Percentiles rank a stretch among this genome's conserved stretches.
Conservation (phyloP, 2,329 filamentous ascomycete species). For the Aureobasidium vineae region DNA sequence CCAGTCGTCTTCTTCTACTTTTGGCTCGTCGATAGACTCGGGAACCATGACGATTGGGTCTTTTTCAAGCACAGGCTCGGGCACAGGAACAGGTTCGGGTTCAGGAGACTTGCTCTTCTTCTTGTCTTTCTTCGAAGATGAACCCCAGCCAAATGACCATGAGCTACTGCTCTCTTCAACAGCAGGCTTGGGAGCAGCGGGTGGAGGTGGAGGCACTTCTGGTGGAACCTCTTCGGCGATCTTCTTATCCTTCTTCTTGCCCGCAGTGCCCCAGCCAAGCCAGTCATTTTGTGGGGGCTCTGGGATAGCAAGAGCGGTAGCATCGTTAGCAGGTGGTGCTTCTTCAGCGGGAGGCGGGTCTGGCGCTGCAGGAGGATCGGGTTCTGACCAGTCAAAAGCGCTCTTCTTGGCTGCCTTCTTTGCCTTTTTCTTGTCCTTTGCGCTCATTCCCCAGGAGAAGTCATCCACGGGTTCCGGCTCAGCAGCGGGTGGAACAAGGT, state of each 20-base stretch:
- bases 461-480: constrained; percentile 12
- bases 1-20: constrained; percentile 53
- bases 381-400: constrained; percentile 30
- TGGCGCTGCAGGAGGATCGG: constrained; percentile 30
- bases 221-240: constrained; percentile 31
- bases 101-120: constrained; percentile 41
- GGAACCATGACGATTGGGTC: constrained; percentile 42
- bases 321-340: constrained; percentile 39
- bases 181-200: constrained; percentile 27
- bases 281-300: constrained; percentile 33
- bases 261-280: constrained; percentile 34
- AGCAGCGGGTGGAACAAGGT: background rate
- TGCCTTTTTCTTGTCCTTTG: constrained; percentile 36
- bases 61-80: constrained; percentile 31
- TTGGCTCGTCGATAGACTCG: constrained; percentile 53
- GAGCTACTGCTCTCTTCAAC: constrained; percentile 46
- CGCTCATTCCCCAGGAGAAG: constrained; percentile 31
- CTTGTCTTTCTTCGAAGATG: constrained; percentile 54
- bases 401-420: constrained; percentile 44
- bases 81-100: constrained; percentile 29
- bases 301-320: constrained; percentile 30
- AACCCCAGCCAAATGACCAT: constrained; percentile 58
- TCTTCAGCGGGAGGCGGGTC: constrained; percentile 31
- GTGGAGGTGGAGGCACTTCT: constrained; percentile 31
- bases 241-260: constrained; percentile 37